These are phyloP conservation scores for Pterocarpus santalinus DNA, from an alignment of 306 rosid species.

Conservation along the genomic window DNA sequence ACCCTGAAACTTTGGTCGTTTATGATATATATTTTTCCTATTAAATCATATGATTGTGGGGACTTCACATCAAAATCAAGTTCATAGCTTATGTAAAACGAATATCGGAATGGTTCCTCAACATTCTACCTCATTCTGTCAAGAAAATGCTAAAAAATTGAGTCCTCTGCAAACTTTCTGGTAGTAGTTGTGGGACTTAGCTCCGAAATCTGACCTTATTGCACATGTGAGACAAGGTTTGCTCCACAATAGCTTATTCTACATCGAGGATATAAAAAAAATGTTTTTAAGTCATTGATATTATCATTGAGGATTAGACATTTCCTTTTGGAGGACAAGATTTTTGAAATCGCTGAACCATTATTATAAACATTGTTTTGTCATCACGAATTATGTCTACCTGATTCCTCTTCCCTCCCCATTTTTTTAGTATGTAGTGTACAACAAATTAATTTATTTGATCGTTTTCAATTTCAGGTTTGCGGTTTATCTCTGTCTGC, in stretches of 20 bases:
- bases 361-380: not conserved
- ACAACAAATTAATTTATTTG: not conserved
- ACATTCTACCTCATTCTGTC: too few relatives aligned
- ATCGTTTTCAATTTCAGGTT: conserved; percentile 61
- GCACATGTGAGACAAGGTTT: not conserved
- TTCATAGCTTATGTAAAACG: too few relatives aligned
- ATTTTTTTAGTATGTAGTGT: too few relatives aligned
- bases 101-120: too few relatives aligned
- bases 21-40: too few relatives aligned
- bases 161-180: too few relatives aligned
- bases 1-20: too few relatives aligned
- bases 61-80: too few relatives aligned
- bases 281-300: not conserved
- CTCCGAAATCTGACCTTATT: not conserved
- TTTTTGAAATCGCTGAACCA: not conserved
- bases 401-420: not conserved
- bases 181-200: too few relatives aligned
- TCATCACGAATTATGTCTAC: not conserved
- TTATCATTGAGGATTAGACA: not conserved
- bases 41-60: too few relatives aligned
- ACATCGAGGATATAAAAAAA: not conserved
- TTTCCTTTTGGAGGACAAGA: not conserved
- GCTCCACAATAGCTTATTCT: not conserved
- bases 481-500: conserved; percentile 69
- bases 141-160: too few relatives aligned